Evolutionary conservation across 345 rosid genomes (phyloP).

Genomic region (Brassica cretica): DNA sequence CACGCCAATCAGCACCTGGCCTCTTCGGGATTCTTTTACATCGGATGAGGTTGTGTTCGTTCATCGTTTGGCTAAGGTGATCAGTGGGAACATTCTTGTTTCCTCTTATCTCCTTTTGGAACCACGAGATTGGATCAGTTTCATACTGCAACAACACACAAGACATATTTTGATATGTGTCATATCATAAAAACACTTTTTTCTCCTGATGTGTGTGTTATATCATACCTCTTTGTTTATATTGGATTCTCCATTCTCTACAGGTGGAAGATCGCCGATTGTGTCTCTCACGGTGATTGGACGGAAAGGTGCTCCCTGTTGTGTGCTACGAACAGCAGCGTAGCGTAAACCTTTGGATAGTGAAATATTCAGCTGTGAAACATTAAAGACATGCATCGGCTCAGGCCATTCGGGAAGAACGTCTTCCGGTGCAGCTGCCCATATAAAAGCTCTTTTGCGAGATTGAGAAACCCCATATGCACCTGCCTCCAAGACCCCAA

Average conservation of each 20-base stretch:
- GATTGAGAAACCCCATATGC: slow-evolving; percentile 88
- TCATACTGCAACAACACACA: slow-evolving; percentile 47
- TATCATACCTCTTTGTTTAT: slow-evolving; percentile 50
- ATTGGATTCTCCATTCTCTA: slow-evolving; percentile 65
- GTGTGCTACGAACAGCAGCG: slow-evolving; percentile 78
- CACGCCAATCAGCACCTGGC: slow-evolving; percentile 95
- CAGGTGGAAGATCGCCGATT: slow-evolving; percentile 83
- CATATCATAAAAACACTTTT: not conserved
- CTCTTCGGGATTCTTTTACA: slow-evolving; percentile 74
- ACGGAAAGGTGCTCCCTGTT: slow-evolving; percentile 82
- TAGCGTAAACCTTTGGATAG: slow-evolving; percentile 50
- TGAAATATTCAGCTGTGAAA: slow-evolving; percentile 57
- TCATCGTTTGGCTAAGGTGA: slow-evolving; percentile 81
- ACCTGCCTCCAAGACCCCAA: slow-evolving; percentile 94
- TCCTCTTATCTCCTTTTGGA: slow-evolving; percentile 72
- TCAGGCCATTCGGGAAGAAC: slow-evolving; percentile 97
- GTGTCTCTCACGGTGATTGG: slow-evolving; percentile 89
- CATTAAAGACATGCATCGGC: slow-evolving; percentile 89
- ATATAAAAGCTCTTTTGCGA: slow-evolving; percentile 82
- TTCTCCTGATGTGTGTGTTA: slow-evolving; percentile 6
- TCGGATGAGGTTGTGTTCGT: slow-evolving; percentile 68
- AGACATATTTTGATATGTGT: not conserved
- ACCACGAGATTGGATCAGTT: slow-evolving; percentile 70
- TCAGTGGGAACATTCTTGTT: slow-evolving; percentile 52
- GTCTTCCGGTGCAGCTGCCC: slow-evolving; percentile 93